Conservation (phyloP, 169 alveolate genomes). For the Cryptosporidium bovis region DNA sequence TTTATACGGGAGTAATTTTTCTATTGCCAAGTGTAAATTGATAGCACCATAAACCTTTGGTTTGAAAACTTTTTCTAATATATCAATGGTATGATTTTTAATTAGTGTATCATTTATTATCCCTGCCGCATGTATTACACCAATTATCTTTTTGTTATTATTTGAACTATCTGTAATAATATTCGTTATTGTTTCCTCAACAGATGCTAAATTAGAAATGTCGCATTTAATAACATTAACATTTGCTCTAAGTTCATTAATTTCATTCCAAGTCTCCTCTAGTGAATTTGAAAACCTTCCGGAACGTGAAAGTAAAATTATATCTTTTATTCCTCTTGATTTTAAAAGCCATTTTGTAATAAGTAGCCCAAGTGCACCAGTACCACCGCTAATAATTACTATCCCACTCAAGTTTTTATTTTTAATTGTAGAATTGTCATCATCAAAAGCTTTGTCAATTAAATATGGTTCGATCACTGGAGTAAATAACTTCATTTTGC, state of each 20-base stretch:
- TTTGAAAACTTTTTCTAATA: constrained; percentile 77
- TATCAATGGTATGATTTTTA: constrained; percentile 73
- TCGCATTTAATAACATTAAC: constrained; percentile 43
- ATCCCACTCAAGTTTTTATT: background rate
- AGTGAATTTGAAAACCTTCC: constrained; percentile 33
- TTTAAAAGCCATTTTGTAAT: constrained; percentile 78
- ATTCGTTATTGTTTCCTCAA: background rate
- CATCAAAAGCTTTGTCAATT: background rate
- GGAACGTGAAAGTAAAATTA: constrained; percentile 48
- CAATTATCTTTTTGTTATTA: constrained; percentile 39
- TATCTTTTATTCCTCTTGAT: constrained; percentile 1
- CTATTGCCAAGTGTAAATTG: constrained; percentile 80
- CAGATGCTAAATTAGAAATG: constrained; percentile 20
- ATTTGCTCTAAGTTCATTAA: background rate
- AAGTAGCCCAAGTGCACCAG: constrained; percentile 79
- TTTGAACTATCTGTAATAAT: background rate
- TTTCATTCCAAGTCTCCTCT: constrained; percentile 11
- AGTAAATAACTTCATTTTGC: constrained; percentile 21
- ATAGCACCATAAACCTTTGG: constrained; percentile 83
- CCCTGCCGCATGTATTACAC: constrained; percentile 82
- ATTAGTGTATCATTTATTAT: constrained; percentile 78
- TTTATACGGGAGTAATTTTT: constrained; percentile 62
- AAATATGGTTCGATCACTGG: constrained; percentile 2
- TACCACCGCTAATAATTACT: constrained; percentile 78
- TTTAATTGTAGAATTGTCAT: background rate